phyloP scores from a whole-genome alignment of 768 basidiomycete genomes.

The Russula sp. region DNA sequence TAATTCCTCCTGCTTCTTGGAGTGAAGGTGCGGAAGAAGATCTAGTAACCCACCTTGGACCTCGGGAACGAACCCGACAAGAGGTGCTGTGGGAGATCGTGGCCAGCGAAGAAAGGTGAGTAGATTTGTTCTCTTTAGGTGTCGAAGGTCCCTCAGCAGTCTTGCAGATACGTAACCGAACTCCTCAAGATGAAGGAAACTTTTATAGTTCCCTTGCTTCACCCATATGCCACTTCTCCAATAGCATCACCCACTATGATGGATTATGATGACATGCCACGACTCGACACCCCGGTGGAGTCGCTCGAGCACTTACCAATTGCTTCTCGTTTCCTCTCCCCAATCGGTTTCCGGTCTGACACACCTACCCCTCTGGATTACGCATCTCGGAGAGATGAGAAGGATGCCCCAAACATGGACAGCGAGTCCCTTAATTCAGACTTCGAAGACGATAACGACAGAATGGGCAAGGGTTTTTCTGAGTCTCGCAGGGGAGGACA shows the following conservation, averaged over 20 bases:
- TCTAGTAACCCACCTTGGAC: conserved; percentile 87
- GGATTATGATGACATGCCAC: conserved; percentile 64
- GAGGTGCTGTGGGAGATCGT: conserved; percentile 98
- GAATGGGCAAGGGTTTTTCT: conserved; percentile 40
- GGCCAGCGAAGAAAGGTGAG: conserved; percentile 88
- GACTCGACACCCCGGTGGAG: conserved; percentile 59
- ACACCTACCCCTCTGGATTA: conserved; percentile 37
- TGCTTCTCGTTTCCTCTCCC: conserved; percentile 87
- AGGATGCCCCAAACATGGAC: conserved; percentile 57
- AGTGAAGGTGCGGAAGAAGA: conserved; percentile 94
- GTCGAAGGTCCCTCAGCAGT: conserved; percentile 2
- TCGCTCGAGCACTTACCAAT: conserved; percentile 78
- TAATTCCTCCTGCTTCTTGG: conserved; percentile 79
- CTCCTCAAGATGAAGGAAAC: conserved; percentile 89
- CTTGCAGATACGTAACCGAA: conserved; percentile 81
- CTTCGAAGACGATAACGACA: conserved; percentile 54
- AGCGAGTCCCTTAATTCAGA: conserved; percentile 71
- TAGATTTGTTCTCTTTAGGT: conserved; percentile 23
- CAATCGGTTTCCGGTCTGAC: conserved; percentile 41
- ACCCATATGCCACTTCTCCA: conserved; percentile 67
- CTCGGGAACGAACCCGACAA: conserved; percentile 89
- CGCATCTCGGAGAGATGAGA: conserved; percentile 37
- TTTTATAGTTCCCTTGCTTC: conserved; percentile 84
- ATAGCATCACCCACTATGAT: conserved; percentile 50
- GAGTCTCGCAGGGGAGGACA: conserved; percentile 31